Evolutionary conservation across 139 green algal genomes (phyloP).

Genomic region (Picochlorum sp.): DNA sequence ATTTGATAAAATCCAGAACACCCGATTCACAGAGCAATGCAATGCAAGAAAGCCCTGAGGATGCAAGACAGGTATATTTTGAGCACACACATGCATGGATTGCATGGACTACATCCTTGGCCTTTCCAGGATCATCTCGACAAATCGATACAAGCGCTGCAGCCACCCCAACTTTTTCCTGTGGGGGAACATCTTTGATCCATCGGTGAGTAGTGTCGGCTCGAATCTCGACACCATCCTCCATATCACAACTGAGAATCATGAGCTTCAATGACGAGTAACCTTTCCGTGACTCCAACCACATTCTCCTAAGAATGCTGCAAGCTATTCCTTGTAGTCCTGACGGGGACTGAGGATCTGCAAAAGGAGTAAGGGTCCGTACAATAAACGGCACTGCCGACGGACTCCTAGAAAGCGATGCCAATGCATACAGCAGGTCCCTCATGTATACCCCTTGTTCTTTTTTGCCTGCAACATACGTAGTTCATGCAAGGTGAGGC

Average conservation of each 20-base stretch:
- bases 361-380: constrained; percentile 30
- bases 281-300: constrained; percentile 26
- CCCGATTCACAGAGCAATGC: constrained; percentile 31
- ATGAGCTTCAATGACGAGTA: constrained; percentile 15
- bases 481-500: too few species aligned
- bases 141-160: constrained; percentile 26
- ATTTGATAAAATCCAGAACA: constrained; percentile 53
- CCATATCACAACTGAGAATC: too few species aligned
- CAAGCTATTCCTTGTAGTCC: constrained; percentile 35
- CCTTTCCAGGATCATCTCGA: constrained; percentile 19
- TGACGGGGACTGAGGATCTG: constrained; percentile 11
- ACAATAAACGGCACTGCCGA: constrained; percentile 32
- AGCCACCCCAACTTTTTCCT: constrained; percentile 16
- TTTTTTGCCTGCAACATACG: too few species aligned
- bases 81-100: constrained; percentile 11
- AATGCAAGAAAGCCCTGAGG: constrained; percentile 32
- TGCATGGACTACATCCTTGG: constrained; percentile 32
- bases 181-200: neutral
- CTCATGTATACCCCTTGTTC: too few species aligned
- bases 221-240: too few species aligned
- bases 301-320: constrained; percentile 34
- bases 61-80: constrained; percentile 14
- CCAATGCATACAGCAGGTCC: too few species aligned
- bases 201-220: too few species aligned
- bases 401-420: constrained; percentile 14